phyloP scores from a whole-genome alignment of 169 alveolate species.

The Perkinsus olseni region DNA sequence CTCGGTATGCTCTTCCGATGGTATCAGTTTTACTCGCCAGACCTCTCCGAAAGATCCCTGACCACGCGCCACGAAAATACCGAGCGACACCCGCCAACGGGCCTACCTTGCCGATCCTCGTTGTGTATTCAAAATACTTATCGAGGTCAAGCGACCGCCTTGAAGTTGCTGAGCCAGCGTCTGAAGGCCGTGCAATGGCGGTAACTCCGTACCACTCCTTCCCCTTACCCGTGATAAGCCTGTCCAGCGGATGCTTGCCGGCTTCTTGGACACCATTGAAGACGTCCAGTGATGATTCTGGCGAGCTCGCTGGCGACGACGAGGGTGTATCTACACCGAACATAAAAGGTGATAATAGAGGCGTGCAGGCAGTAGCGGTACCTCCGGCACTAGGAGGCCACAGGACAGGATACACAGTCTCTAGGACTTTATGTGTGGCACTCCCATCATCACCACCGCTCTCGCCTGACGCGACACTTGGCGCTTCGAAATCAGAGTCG shows the following conservation, averaged over 20 bases:
- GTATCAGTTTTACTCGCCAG: constrained; percentile 12
- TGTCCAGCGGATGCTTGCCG: background rate
- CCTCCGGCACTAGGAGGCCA: background rate
- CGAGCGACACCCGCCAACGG: background rate
- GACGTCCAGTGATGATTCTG: background rate
- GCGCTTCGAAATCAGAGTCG: background rate
- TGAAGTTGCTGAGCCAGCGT: background rate
- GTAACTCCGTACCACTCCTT: background rate
- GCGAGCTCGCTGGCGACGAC: background rate
- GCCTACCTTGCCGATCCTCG: background rate
- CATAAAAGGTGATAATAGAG: background rate
- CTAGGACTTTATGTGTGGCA: background rate
- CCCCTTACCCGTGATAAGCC: background rate
- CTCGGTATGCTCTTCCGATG: background rate
- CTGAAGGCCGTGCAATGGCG: background rate
- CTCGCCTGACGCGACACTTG: background rate
- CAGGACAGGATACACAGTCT: background rate
- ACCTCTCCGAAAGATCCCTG: constrained; percentile 32
- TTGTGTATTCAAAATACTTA: background rate
- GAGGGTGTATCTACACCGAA: background rate
- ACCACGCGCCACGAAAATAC: background rate
- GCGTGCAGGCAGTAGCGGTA: background rate
- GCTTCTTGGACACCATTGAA: background rate
- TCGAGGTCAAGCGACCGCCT: background rate
- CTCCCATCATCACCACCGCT: background rate